Base-by-base conservation (phyloP, 2,329 filamentous ascomycete genomes). In the Colletotrichum spaethianum region DNA sequence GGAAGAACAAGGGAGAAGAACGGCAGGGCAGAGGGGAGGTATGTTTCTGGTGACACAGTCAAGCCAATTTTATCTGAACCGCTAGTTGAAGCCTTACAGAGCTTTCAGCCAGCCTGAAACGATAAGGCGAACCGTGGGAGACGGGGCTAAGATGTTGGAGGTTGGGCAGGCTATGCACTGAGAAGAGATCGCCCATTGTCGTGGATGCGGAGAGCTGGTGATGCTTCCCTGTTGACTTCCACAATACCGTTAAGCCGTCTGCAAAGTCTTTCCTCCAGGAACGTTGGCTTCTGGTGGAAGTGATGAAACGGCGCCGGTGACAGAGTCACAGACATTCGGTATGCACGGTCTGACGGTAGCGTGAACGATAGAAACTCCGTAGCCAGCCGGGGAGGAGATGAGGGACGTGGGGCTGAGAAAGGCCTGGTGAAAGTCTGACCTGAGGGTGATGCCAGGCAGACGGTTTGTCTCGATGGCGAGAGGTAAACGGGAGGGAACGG, bases 251-350 rank as follows among this genome's bases (percentile, higher is more conserved):
- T n/a, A n/a, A n/a, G n/a, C n/a, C 20, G 26, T 28, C 23, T 6
- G 48, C 8, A 28, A 55, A 11, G 23, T 38, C 16, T 18, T 23
- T 48, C n/a, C n/a, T 23, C 12, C 28, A 57, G 64, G 59, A 23
- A 50, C 23, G 56, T 42, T 62, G 63, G n/a, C 16, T 4, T 46
- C 14, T 57, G n/a, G 31, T 36, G 16, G 40, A 44, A 14, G 26
- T 38, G 50, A 50, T 68, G 63, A 71, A 71, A 71, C 63, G 46
- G 26, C 33, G 42, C 68, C 26, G 56, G 56, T 36, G 56, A 33
- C 56, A 67, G 68, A 26, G 50, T 57, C 55, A 62, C 40, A 62
- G 38, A 56, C 36, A 56, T 26, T 56, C 36, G 23, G 33, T 26
- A 48, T 52, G 56, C 68, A 67, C 68, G 56, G 48, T 46, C 38